Base-by-base conservation (phyloP, 345 rosid genomes). In the Camelina hispida region DNA sequence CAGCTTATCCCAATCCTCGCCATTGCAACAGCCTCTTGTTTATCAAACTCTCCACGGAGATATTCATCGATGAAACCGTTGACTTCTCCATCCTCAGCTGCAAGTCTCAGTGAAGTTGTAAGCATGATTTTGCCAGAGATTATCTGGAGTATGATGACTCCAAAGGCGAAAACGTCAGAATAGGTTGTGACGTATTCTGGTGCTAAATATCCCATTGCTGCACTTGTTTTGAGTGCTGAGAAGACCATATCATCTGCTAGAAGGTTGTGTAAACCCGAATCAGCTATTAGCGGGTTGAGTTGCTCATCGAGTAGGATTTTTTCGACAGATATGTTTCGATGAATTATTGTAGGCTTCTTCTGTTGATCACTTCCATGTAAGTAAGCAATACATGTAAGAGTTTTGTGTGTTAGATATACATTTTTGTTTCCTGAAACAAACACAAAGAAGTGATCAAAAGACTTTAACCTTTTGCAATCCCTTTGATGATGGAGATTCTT, bases 201-300 rank as follows among this genome's bases (percentile, higher is more conserved):
- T 47, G 97, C 93, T 23, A 92, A 80, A 23, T 89, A 96, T 51
- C 99, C 99, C 99, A 96, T 93, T 10, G 96, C 97, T 11, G 98
- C 99, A 82, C 98, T 96, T 61, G 74, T 79, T 81, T 96, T 96
- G 28, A 96, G 89, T 46, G 89, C 83, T 20, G 94, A 90, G 82
- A 87, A 93, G 64, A 93, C 86, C 62, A 91, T 61, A 78, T 96
- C 99, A 32, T 96, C 88, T 9, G 98, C 97, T 16, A 93, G 85
- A 68, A 93, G 92, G 73, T 85, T 93, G 40, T 88, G 81, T 34
- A 96, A 87, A 73, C 96, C 94, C 0, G 91, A 87, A 59, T 96
- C 98, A 67, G 96, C 93, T 50, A 96, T 91, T 70, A 90, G 62
- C 20, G 99, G 99, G 72, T 84, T 91, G 72, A 82, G 74, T 64